These are phyloP conservation scores for Fusarium sp. DNA, from an alignment of 2,329 filamentous ascomycete species.

Conservation along the genomic window DNA sequence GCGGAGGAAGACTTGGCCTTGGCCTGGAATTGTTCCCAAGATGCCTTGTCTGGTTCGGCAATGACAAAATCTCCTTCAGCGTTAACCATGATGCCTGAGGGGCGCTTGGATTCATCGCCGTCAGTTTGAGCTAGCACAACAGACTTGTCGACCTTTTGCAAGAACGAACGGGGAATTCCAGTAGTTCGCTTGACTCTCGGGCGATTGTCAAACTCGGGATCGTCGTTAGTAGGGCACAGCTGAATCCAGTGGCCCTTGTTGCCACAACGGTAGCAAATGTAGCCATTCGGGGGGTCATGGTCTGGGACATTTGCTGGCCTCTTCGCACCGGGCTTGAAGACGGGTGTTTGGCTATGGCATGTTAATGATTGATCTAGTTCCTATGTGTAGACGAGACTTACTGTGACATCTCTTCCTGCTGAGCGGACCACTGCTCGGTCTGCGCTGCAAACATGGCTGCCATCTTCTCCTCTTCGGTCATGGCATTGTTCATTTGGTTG, in stretches of 20 bases:
- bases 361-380: constrained; percentile 46
- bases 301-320: constrained; percentile 82
- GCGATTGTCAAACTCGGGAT: constrained; percentile 93
- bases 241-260: constrained; percentile 99
- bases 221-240: constrained; percentile 96
- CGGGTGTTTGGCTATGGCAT: constrained; percentile 66
- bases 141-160: constrained; percentile 95
- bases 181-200: constrained; percentile 96
- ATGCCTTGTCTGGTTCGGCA: constrained; percentile 92
- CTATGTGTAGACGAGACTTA: constrained; percentile 50
- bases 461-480: constrained; percentile 95
- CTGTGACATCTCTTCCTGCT: constrained; percentile 94
- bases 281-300: constrained; percentile 91
- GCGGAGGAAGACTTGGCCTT: constrained; percentile 90
- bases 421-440: constrained; percentile 90
- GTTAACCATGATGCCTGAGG: constrained; percentile 95
- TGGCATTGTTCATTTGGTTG: constrained; percentile 76
- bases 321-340: constrained; percentile 71
- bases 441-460: constrained; percentile 91
- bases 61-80: constrained; percentile 97
- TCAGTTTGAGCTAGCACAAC: constrained; percentile 78
- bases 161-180: constrained; percentile 93
- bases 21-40: constrained; percentile 97
- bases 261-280: constrained; percentile 95
- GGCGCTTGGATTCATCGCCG: constrained; percentile 84